phyloP scores from a whole-genome alignment of 2,329 filamentous ascomycete genomes.

The Sclerotinia trifoliorum region DNA sequence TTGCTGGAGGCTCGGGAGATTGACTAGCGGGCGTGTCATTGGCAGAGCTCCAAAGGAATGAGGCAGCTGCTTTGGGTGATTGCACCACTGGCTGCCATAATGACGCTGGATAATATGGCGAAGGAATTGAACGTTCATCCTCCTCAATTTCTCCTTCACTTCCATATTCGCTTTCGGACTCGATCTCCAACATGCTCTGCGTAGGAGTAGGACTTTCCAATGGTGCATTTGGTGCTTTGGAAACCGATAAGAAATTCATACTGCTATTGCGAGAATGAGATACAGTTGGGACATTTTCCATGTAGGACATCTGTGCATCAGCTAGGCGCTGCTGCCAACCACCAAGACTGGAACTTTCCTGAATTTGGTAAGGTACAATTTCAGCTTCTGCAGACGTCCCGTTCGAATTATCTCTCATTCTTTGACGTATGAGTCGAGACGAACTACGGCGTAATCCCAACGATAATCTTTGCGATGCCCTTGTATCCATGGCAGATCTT shows the following conservation, averaged over 20 bases:
- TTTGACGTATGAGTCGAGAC: constrained; percentile 44
- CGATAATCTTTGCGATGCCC: constrained; percentile 39
- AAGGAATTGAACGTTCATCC: not conserved
- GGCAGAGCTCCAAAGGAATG: constrained; percentile 1
- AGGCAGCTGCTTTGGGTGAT: not conserved
- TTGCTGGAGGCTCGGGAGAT: constrained; percentile 35
- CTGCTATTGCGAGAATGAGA: constrained; percentile 41
- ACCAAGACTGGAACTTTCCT: constrained; percentile 41
- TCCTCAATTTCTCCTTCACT: constrained; percentile 14
- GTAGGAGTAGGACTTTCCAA: constrained; percentile 55
- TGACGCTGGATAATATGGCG: not conserved
- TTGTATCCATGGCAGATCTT: not conserved
- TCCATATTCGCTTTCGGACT: constrained; percentile 4
- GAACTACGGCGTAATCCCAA: constrained; percentile 43
- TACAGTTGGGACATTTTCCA: constrained; percentile 43
- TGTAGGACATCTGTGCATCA: constrained; percentile 48
- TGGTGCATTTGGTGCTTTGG: constrained; percentile 39
- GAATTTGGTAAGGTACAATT: constrained; percentile 33
- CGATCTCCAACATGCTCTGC: constrained; percentile 44
- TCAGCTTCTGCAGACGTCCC: constrained; percentile 36
- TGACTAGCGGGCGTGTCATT: not conserved
- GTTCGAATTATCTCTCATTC: constrained; percentile 40
- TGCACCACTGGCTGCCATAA: constrained; percentile 10
- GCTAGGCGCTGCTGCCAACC: constrained; percentile 48
- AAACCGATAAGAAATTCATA: constrained; percentile 44